These are phyloP conservation scores for Colletotrichum sp. DNA, from an alignment of 2,329 filamentous ascomycete species.

Conservation along the genomic window DNA sequence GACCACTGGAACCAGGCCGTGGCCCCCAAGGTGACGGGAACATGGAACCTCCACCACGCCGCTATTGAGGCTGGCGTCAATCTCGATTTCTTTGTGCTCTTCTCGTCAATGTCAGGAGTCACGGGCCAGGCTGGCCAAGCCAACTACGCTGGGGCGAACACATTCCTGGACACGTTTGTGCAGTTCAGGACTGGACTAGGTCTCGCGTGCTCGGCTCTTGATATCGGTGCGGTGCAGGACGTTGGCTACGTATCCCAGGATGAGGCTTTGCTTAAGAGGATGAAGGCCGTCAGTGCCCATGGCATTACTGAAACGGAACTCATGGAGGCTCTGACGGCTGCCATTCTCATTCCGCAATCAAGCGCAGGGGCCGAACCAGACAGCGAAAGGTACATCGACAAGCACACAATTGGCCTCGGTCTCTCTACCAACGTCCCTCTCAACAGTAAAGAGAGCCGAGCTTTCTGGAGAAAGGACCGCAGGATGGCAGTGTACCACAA, in stretches of 20 bases:
- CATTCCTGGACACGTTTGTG: slow-evolving; percentile 43
- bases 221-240: slow-evolving; percentile 42
- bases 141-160: slow-evolving; percentile 45
- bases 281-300: not conserved
- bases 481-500: no score
- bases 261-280: slow-evolving; percentile 2
- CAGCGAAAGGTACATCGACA: no score
- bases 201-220: slow-evolving; percentile 40
- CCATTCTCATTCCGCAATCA: not conserved
- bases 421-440: no score
- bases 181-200: slow-evolving; percentile 36
- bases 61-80: not conserved
- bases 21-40: not conserved
- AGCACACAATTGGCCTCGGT: no score
- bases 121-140: slow-evolving; percentile 40
- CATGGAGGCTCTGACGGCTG: not conserved
- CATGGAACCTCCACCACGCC: not conserved
- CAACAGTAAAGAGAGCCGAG: no score
- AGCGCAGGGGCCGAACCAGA: no score
- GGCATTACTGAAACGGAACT: slow-evolving; percentile 22
- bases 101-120: slow-evolving; percentile 37
- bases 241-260: slow-evolving; percentile 37
- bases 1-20: not conserved
- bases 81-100: slow-evolving; percentile 43
- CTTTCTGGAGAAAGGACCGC: no score